These are phyloP conservation scores for Trichocomaceae sp. DNA, from an alignment of 2,329 filamentous ascomycete species.

Conservation along the genomic window DNA sequence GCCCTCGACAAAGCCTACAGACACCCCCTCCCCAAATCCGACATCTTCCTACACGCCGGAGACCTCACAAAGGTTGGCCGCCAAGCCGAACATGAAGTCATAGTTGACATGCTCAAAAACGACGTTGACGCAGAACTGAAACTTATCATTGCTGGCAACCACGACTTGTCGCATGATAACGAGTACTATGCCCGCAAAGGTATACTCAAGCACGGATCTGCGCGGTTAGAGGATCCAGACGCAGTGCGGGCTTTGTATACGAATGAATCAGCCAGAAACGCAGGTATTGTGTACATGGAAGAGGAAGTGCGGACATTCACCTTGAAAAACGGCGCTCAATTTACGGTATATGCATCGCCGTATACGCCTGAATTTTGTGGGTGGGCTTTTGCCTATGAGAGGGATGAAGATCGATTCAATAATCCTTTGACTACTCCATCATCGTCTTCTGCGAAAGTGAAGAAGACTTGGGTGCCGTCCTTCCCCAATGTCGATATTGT, in stretches of 20 bases:
- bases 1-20: conserved; percentile 26
- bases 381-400: conserved; percentile 52
- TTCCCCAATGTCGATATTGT: conserved; percentile 48
- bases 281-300: conserved; percentile 50
- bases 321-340: conserved; percentile 43
- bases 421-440: conserved; percentile 38
- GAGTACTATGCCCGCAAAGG: conserved; percentile 38
- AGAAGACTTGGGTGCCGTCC: conserved; percentile 30
- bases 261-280: conserved; percentile 35
- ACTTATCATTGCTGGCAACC: conserved; percentile 58
- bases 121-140: conserved; percentile 50
- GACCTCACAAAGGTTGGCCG: conserved; percentile 51
- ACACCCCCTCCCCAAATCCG: conserved; percentile 43
- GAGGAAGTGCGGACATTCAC: conserved; percentile 46
- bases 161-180: conserved; percentile 53
- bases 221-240: conserved; percentile 15
- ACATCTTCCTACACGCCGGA: conserved; percentile 53
- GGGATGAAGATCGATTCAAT: conserved; percentile 49
- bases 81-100: conserved; percentile 41
- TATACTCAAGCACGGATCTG: conserved; percentile 23
- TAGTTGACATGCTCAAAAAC: conserved; percentile 42
- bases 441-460: conserved; percentile 11
- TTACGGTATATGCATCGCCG: conserved; percentile 47
- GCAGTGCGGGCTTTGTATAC: conserved; percentile 43
- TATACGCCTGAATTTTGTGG: conserved; percentile 52